Conservation (phyloP, 1,284 basidiomycete genomes). For the Tetrapyrgos nigripes region DNA sequence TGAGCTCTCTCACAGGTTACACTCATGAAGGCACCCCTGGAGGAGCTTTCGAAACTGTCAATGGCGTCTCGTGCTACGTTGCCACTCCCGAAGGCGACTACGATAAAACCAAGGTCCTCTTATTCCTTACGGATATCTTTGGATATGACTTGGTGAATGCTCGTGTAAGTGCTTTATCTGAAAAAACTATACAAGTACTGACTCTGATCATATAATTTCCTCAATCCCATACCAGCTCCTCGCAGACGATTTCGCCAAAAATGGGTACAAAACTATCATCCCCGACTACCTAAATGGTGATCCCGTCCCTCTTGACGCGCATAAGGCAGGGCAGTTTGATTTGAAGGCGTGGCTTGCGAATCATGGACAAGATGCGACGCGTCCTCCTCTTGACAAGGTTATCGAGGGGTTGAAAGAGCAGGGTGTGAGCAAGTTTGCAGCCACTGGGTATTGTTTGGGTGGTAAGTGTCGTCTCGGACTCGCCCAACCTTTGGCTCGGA, state of each 20-base stretch:
- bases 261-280: conserved; percentile 59
- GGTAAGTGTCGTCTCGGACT: conserved; percentile 43
- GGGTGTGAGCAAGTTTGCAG: conserved; percentile 64
- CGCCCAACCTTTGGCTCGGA: too few species aligned
- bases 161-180: conserved; percentile 1
- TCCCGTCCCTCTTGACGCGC: conserved; percentile 46
- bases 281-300: conserved; percentile 70
- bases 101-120: conserved; percentile 58
- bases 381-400: conserved; percentile 61
- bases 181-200: too few species aligned
- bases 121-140: conserved; percentile 58
- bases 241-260: conserved; percentile 59
- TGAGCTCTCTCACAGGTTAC: conserved; percentile 43
- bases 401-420: conserved; percentile 59
- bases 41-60: too few species aligned
- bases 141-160: conserved; percentile 33
- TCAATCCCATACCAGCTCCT: conserved; percentile 33
- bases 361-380: conserved; percentile 54
- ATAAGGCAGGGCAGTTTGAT: conserved; percentile 52
- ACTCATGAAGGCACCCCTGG: conserved; percentile 58
- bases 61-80: conserved; percentile 54
- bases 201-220: not conserved
- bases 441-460: conserved; percentile 77
- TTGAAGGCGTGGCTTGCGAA: conserved; percentile 53
- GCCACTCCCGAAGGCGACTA: conserved; percentile 52